Base-by-base conservation (phyloP, 768 basidiomycete species). In the Boletales sp. region DNA sequence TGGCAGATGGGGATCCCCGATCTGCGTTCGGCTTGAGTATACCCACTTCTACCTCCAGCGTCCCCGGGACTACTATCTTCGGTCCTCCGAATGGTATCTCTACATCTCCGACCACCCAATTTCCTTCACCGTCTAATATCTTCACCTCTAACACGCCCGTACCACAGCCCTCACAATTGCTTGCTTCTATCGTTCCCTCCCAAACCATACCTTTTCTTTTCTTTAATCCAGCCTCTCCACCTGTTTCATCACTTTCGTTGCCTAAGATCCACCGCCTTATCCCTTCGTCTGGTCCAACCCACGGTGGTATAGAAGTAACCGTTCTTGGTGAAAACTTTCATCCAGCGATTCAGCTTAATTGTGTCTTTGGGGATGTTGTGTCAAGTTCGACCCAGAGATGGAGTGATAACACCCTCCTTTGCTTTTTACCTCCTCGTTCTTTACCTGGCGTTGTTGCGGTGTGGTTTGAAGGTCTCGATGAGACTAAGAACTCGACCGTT, bases 281-380 rank as follows among this genome's bases (percentile, higher is more conserved):
- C 55, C 91, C 91, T 2, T 81, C 83, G 47, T 76, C 79, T 51
- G 91, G 94, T 12, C 92, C 93, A 10, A 93, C 90, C 18, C 82
- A 86, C 51, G 94, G 94, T 30, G 95, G 95, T 2, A 93, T 91
- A 56, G 93, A 97, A 69, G 87, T 99, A 31, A 98, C 95, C 2
- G 73, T 99, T 15, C 79, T 97, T 8, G 97, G 97, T 9, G 83
- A 87, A 45, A 90, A 94, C 66, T 97, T 99, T 70, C 83, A 88
- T 61, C 78, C 85, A 0, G 77, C 81, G 38, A 66, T 86, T 46
- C 81, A 82, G 55, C 72, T 90, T 24, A 82, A 81, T 46, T 90
- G 91, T 57, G 72, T 92, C 2, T 99, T 99, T 67, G 95, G 95
- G 21, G 89, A 87, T 57, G 75, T 83, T 10, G 65, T 79, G 12